These are phyloP conservation scores for Knoxia roxburghii DNA, from an alignment of 257 asterid genomes.

Conservation along the genomic window DNA sequence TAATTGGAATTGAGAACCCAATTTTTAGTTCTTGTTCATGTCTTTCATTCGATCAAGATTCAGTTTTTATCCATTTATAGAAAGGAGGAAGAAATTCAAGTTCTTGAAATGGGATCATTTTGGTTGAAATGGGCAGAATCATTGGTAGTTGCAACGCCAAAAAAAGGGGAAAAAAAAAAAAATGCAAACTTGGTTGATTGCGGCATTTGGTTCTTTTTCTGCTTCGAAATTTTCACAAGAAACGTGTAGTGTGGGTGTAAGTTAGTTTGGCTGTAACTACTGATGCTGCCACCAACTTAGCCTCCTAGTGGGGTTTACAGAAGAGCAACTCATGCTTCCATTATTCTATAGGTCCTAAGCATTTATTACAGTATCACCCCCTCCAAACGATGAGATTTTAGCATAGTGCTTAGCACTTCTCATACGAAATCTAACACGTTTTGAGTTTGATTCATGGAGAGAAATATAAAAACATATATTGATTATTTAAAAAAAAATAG, in stretches of 20 bases:
- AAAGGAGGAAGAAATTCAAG: conserved; percentile 3
- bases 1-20: conserved; percentile 8
- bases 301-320: conserved; percentile 13
- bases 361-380: background rate
- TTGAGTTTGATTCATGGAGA: no score
- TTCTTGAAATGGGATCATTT: background rate
- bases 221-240: conserved; percentile 16
- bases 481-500: no score
- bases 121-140: background rate
- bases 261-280: conserved; percentile 15
- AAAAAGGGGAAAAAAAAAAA: no score
- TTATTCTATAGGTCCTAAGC: conserved; percentile 11
- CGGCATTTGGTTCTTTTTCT: background rate
- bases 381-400: no score
- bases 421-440: no score
- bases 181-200: no score
- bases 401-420: no score
- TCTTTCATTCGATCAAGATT: background rate
- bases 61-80: conserved; percentile 13
- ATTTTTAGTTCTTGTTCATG: conserved; percentile 8
- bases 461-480: no score
- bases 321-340: conserved; percentile 15
- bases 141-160: conserved; percentile 4
- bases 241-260: no score
- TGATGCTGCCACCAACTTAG: conserved; percentile 6